phyloP scores from a whole-genome alignment of 2,329 filamentous ascomycete species.

The Ramularia endophylla region DNA sequence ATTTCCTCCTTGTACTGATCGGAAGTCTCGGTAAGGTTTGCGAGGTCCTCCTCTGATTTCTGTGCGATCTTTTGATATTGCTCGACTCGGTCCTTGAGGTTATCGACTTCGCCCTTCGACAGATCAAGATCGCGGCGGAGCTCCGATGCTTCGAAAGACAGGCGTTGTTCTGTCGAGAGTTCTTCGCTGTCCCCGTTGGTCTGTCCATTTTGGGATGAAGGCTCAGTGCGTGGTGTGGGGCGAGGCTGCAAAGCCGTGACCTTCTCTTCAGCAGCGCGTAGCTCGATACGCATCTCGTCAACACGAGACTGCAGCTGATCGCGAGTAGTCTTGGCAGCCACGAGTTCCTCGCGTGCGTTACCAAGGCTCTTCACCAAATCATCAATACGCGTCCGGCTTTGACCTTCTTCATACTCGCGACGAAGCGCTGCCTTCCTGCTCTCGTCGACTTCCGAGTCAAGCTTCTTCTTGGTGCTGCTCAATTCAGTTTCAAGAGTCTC shows the following conservation, averaged over 20 bases:
- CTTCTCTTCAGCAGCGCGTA: constrained; percentile 84
- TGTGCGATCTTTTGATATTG: constrained; percentile 87
- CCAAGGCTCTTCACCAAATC: constrained; percentile 77
- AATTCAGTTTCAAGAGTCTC: constrained; percentile 78
- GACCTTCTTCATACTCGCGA: constrained; percentile 84
- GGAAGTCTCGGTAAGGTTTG: constrained; percentile 70
- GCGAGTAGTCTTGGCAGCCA: constrained; percentile 76
- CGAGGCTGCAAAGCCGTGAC: constrained; percentile 75
- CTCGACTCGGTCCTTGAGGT: constrained; percentile 72
- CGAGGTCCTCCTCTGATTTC: constrained; percentile 77
- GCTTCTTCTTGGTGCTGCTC: constrained; percentile 69
- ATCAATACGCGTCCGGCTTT: constrained; percentile 86
- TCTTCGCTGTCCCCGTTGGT: constrained; percentile 49
- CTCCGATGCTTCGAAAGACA: constrained; percentile 77
- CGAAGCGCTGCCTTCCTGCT: constrained; percentile 74
- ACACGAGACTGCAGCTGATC: constrained; percentile 87
- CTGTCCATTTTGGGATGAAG: constrained; percentile 31
- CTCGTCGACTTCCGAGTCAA: constrained; percentile 77
- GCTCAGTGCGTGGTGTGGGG: constrained; percentile 57
- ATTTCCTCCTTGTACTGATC: constrained; percentile 87
- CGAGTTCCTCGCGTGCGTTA: constrained; percentile 77
- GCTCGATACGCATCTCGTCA: constrained; percentile 80
- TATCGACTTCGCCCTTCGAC: constrained; percentile 71
- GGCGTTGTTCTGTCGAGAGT: constrained; percentile 65
- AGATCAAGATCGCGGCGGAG: constrained; percentile 83